Evolutionary conservation across 169 alveolate genomes (phyloP), one percentile per base, ranked within the genome.

Genomic region (Plasmodium coatneyi): DNA sequence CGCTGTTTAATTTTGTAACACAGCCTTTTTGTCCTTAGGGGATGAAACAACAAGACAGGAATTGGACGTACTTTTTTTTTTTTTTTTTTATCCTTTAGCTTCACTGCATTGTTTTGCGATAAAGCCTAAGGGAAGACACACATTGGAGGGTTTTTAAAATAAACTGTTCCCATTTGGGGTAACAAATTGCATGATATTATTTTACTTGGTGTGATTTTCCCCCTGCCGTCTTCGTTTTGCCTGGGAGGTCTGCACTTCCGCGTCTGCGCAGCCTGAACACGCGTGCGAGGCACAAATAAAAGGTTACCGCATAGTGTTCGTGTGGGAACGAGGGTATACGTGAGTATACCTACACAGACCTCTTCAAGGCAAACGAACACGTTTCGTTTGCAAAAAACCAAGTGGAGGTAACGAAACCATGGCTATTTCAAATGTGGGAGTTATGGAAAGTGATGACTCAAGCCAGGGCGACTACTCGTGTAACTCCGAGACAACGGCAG

Each of bases 401-500:
- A 66, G 6, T 10, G 0, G 60, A 49, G 60, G 5, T 7, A 14
- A 49, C 60, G 60, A 49, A 49, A 49, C 12, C 49, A 83, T 83
- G 79, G 82, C 82, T 30, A 9, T 66, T 39, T 34, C 30, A 19
- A 10, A 25, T 34, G 72, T 19, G 7, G 82, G 32, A n/a, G 49
- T 66, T 66, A 52, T 71, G 71, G 32, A 56, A 39, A 49, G n/a
- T 46, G 76, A 16, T 25, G 80, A 72, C 56, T 36, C 25, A 71
- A 14, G 82, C 79, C 60, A 52, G n/a, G 79, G 71, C 1, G 49
- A 84, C 79, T 60, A 22, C 52, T 49, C 66, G 25, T 49, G 66
- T 43, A 32, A 74, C 79, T 84, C 80, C 70, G 92, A 74, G 30
- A 84, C 92, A 66, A 84, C 82, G 1, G 79, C 84, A 49, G 66